Evolutionary conservation across 139 green algal genomes (phyloP), one percentile per base, ranked within the genome.

Genomic region (Chlamydomonas sp.): DNA sequence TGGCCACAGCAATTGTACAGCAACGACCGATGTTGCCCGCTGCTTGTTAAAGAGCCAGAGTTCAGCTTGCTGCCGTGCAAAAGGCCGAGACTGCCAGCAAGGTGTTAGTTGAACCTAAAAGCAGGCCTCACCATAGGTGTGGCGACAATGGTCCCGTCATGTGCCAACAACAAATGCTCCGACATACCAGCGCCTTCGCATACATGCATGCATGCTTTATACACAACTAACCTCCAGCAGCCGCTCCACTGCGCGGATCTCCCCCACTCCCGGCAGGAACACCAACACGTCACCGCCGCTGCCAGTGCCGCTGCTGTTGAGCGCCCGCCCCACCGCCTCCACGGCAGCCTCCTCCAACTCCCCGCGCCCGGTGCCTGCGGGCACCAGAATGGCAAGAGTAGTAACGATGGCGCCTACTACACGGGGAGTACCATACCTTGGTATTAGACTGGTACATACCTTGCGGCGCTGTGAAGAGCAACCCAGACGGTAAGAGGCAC

Each of bases 191-290:
- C 31, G 31, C 31, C 31, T 49, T 49, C 31, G 31, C 31, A 49
- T 49, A 49, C 31, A 49, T 49, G 31, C 31, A 49, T 49, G 31
- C 31, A 49, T 49, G 31, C 31, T 49, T 49, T 49, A 49, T 49
- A 49, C 31, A n/a, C 20, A 60, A 0, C 73, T 2, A 69, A 89
- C 86, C 84, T 69, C 12, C 59, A 91, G 62, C 62, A 93, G 68
- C 75, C 82, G 74, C 89, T 89, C 67, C 60, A 90, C 85, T 2
- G 75, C 14, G 6, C 84, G 72, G 67, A 96, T 96, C 88, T 96
- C 92, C 1, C 74, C 88, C 69, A 94, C 91, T 0, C 94, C 94
- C 7, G 94, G 93, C 71, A 96, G 84, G 84, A 96, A 96, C 63
- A 77, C 86, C 60, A 94, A 81, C 72, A 94, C 80, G 78, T 94